These are phyloP conservation scores for Monosporascus sp. DNA, from an alignment of 2,329 filamentous ascomycete genomes.

Conservation along the genomic window DNA sequence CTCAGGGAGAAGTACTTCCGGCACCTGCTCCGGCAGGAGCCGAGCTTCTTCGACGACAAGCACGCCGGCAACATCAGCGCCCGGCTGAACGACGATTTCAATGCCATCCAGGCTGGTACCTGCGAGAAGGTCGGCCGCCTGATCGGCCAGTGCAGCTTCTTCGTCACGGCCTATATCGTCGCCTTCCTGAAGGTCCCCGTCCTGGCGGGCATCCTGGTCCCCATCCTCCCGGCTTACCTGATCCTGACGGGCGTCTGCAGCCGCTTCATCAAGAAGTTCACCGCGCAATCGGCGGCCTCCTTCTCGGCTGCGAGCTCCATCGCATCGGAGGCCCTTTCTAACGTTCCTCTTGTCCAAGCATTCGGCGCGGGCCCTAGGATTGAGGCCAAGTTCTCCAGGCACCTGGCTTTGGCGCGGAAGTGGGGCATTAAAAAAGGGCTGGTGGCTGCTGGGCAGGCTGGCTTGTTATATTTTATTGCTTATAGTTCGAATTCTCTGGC, in stretches of 20 bases:
- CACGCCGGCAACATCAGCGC: slow-evolving; percentile 59
- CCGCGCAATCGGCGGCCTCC: slow-evolving; percentile 43
- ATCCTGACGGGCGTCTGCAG: slow-evolving; percentile 53
- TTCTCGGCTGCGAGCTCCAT: slow-evolving; percentile 56
- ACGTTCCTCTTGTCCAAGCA: slow-evolving; percentile 58
- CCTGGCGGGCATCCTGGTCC: slow-evolving; percentile 60
- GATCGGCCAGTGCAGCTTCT: slow-evolving; percentile 58
- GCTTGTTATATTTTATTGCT: slow-evolving; percentile 61
- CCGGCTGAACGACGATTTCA: slow-evolving; percentile 60
- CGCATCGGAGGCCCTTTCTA: slow-evolving; percentile 55
- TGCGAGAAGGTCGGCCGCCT: slow-evolving; percentile 66
- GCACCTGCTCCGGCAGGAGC: slow-evolving; percentile 54
- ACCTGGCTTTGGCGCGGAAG: slow-evolving; percentile 43
- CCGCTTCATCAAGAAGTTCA: slow-evolving; percentile 47
- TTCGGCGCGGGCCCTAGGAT: slow-evolving; percentile 55
- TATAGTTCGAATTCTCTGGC: slow-evolving; percentile 63
- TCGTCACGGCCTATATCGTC: slow-evolving; percentile 61
- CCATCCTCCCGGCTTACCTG: slow-evolving; percentile 57
- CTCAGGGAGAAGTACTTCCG: slow-evolving; percentile 57
- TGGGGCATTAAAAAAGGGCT: slow-evolving; percentile 55
- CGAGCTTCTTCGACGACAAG: slow-evolving; percentile 58
- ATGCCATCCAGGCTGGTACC: slow-evolving; percentile 61
- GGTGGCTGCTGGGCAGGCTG: slow-evolving; percentile 52
- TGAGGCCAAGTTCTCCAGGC: slow-evolving; percentile 52
- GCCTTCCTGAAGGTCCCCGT: slow-evolving; percentile 60